Evolutionary conservation across 768 basidiomycete genomes (phyloP), one percentile per base, ranked within the genome.

Genomic region (Cubamyces sp.): DNA sequence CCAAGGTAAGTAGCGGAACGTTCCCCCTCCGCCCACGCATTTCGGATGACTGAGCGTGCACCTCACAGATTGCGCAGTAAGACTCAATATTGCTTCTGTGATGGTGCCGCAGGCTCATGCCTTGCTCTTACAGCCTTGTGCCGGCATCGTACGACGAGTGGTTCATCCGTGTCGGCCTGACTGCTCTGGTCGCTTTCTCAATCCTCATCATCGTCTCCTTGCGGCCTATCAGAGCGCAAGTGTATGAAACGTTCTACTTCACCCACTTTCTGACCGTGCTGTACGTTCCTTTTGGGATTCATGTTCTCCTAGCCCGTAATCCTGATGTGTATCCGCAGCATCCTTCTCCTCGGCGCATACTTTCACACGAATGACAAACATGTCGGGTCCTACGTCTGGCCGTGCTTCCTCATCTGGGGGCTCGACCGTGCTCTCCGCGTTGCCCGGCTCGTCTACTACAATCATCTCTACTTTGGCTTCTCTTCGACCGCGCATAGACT

Each of bases 221-320:
- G 11, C 80, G 82, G 12, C 79, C 78, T 1, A 65, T 87, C 21
- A 80, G 86, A 9, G 69, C 74, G 3, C 73, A 68, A 5, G 70
- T 66, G 1, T 87, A 86, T 56, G 85, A 87, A 66, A 3, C 80
- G 4, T 88, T 88, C 74, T 73, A 84, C 37, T 68, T 79, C 26
- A 42, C 72, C 0, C 87, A 88, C 68, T 77, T 82, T 54, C 8
- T 79, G 3, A 64, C 78, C 23, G 75, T 79, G 11, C 52, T 77
- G 81, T 82, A 61, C 69, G 81, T 60, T 18, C 51, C 46, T 54
- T 15, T 23, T 16, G 19, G 42, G 16, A 43, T 1, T 43, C 3
- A 43, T 12, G 5, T 43, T 34, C 41, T 46, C 11, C 9, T 11
- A 19, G 21, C 26, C 61, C 47, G 40, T 43, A 23, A 60, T 19